Evolutionary conservation across 495 filamentous ascomycete species (phyloP), one percentile per base, ranked within the genome.

Genomic region (Xylaria venustula): DNA sequence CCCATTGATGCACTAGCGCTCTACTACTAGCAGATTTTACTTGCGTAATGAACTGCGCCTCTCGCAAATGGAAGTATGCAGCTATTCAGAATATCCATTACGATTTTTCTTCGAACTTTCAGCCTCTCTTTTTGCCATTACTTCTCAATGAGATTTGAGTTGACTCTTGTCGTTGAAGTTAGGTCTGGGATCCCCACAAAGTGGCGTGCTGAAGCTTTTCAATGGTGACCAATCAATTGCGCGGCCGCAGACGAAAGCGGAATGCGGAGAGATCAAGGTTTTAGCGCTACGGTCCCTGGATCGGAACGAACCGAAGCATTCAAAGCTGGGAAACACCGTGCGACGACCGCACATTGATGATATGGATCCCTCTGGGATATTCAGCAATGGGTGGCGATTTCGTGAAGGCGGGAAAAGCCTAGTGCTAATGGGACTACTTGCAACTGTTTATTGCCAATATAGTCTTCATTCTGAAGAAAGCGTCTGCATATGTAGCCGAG

Each of bases 221-320:
- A n/a, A n/a, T 25, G 28, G 47, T 12, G 40, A 14, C 57, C 57
- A 60, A 60, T 60, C 57, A 60, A 60, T 36, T 1, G 26, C 26
- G 37, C 37, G 11, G n/a, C 26, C 28, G 26, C 30, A 8, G 37
- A 44, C 37, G 36, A 37, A 52, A 60, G 23, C 0, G 57, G 57
- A 52, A 60, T 60, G 57, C 48, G 57, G 57, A 28, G 47, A 26
- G 23, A n/a, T 32, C 28, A 20, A 36, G 57, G 5, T 34, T 34
- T 34, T 58, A 42, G 22, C 23, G 23, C 15, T 28, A 14, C 34
- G 15, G 34, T 25, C 47, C 14, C 56, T 25, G 36, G 57, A 7
- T 51, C 57, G 57, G 57, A n/a, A 60, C 57, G 57, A 45, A 20
- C 57, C 57, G 57, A 60, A 26, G n/a, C n/a, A 36, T 7, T 41